phyloP scores from a whole-genome alignment of 805 yeast genomes.

The Wickerhamiella kazuoi region DNA sequence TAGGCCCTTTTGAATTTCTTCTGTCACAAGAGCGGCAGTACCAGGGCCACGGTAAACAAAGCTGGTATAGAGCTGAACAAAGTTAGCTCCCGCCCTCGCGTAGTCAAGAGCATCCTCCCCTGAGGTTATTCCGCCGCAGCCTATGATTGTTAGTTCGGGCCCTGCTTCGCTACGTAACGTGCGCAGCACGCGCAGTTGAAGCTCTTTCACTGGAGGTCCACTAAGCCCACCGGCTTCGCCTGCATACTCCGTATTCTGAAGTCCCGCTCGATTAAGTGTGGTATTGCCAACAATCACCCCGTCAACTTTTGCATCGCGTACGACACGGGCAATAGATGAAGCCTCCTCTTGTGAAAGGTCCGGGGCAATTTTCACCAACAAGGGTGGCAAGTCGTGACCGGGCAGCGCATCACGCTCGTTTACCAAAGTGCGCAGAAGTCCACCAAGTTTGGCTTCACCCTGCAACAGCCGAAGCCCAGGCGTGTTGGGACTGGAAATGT shows the following conservation, averaged over 20 bases:
- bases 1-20: conserved; percentile 42
- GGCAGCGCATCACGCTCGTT: conserved; percentile 42
- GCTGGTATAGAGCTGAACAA: conserved; percentile 71
- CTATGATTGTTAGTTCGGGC: conserved; percentile 58
- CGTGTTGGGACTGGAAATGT: conserved; percentile 90
- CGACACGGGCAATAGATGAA: conserved; percentile 63
- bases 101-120: conserved; percentile 84
- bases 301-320: conserved; percentile 60
- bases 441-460: conserved; percentile 52
- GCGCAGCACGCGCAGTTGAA: conserved; percentile 52
- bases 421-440: conserved; percentile 49
- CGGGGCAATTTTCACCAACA: conserved; percentile 85
- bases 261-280: conserved; percentile 61
- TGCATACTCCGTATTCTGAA: conserved; percentile 9
- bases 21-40: conserved; percentile 41
- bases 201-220: conserved; percentile 79
- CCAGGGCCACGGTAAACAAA: conserved; percentile 92
- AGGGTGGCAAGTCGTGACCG: conserved; percentile 45
- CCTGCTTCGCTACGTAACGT: conserved; percentile 61
- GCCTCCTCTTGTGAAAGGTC: conserved; percentile 72
- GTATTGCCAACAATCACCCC: conserved; percentile 90
- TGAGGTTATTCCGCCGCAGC: conserved; percentile 84
- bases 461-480: conserved; percentile 87
- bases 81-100: conserved; percentile 88
- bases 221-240: conserved; percentile 73